These are phyloP conservation scores for Sequoiadendron giganteum DNA, from an alignment of 75 land plant genomes.

Conservation along the genomic window DNA sequence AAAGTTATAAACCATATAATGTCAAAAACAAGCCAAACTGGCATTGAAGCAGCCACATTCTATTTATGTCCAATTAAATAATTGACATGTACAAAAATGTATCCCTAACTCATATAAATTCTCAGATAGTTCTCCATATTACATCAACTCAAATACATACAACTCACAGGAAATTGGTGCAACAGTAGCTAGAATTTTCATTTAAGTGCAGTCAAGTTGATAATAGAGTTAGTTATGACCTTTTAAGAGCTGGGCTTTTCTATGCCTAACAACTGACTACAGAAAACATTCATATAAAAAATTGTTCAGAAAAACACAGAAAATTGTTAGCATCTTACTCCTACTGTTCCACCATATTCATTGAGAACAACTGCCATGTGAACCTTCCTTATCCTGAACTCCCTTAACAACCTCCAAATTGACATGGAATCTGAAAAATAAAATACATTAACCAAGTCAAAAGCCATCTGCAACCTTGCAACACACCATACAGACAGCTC, in stretches of 20 bases:
- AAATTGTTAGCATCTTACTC: conserved; percentile 46
- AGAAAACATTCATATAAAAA: neutral
- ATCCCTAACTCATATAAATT: neutral
- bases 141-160: neutral
- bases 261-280: neutral
- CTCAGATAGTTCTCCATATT: neutral
- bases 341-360: conserved; percentile 98
- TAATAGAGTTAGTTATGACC: neutral
- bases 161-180: too few relatives aligned
- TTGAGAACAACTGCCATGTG: conserved; percentile 99
- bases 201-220: neutral
- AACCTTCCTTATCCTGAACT: conserved; percentile 95
- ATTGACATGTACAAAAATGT: neutral
- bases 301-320: neutral
- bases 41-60: neutral
- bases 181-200: neutral
- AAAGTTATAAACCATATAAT: neutral
- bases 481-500: neutral
- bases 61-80: neutral
- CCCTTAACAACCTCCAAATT: conserved; percentile 93
- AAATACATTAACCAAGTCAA: neutral
- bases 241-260: neutral
- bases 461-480: neutral
- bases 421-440: conserved; percentile 93
- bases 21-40: neutral